phyloP scores from a whole-genome alignment of 257 asterid genomes.

The Thymus quinquecostatus region DNA sequence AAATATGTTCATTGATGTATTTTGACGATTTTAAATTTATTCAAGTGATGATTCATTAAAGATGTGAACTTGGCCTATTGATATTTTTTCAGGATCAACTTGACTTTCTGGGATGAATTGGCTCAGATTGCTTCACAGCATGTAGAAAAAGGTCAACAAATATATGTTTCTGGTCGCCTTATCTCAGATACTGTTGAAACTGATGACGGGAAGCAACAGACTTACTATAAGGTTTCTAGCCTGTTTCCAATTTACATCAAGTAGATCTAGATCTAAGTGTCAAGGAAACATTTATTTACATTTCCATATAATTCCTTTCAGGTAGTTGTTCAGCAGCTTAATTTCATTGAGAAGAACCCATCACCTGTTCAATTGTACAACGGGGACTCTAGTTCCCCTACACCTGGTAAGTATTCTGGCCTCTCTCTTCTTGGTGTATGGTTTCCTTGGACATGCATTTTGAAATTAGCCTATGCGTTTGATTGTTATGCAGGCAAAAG shows the following conservation, averaged over 20 bases:
- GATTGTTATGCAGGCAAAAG: conserved; percentile 57
- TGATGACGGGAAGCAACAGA: conserved; percentile 88
- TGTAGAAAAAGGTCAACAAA: conserved; percentile 88
- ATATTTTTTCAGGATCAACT: conserved; percentile 62
- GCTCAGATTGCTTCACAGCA: conserved; percentile 79
- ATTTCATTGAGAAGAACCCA: conserved; percentile 65
- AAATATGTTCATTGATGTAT: conserved; percentile 14
- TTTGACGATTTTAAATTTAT: conserved; percentile 4
- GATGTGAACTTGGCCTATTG: conserved; percentile 7
- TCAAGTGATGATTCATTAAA: conserved; percentile 22
- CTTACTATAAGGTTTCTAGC: conserved; percentile 73
- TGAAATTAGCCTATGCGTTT: not conserved
- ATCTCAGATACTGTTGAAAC: conserved; percentile 79
- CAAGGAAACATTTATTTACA: not conserved
- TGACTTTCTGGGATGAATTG: conserved; percentile 88
- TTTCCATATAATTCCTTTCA: conserved; percentile 38
- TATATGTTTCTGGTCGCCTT: conserved; percentile 79
- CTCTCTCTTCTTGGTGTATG: not conserved
- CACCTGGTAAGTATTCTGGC: conserved; percentile 41
- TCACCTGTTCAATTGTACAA: conserved; percentile 59
- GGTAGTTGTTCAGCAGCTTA: conserved; percentile 89
- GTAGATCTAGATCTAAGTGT: conserved; percentile 18
- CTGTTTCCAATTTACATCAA: conserved; percentile 2
- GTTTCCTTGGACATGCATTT: conserved; percentile 14
- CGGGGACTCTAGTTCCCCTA: conserved; percentile 54